These are phyloP conservation scores for Penicillium psychrofluorescens DNA, from an alignment of 495 filamentous ascomycete genomes.

Conservation along the genomic window DNA sequence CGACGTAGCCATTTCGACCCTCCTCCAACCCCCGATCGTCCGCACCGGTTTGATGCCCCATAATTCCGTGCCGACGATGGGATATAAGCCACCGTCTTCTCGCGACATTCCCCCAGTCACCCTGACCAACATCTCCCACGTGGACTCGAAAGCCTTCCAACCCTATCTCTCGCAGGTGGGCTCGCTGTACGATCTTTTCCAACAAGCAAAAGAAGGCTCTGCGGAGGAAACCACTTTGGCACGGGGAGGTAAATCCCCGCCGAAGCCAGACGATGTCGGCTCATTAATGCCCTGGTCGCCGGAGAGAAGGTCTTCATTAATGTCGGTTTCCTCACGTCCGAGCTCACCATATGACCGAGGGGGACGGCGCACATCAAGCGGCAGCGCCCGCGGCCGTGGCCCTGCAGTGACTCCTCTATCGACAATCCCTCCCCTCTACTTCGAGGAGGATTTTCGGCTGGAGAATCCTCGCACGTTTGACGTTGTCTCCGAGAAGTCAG, in stretches of 20 bases:
- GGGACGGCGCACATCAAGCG: slow-evolving; percentile 24
- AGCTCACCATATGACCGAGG: slow-evolving; percentile 33
- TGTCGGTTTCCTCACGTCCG: slow-evolving; percentile 32
- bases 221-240: slow-evolving; percentile 44
- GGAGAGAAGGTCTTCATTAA: slow-evolving; percentile 30
- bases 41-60: slow-evolving; percentile 80
- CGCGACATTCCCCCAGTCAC: slow-evolving; percentile 93
- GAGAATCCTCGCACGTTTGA: slow-evolving; percentile 97
- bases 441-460: slow-evolving; percentile 89
- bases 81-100: slow-evolving; percentile 77
- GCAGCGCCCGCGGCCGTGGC: slow-evolving; percentile 19
- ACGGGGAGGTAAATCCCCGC: slow-evolving; percentile 21
- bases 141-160: slow-evolving; percentile 73
- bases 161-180: slow-evolving; percentile 79
- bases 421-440: slow-evolving; percentile 88
- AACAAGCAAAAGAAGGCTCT: slow-evolving; percentile 60
- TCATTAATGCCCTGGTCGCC: slow-evolving; percentile 26
- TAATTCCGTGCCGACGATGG: slow-evolving; percentile 54
- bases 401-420: slow-evolving; percentile 77
- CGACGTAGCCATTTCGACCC: slow-evolving; percentile 73
- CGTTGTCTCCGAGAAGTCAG: slow-evolving; percentile 90
- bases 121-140: slow-evolving; percentile 78
- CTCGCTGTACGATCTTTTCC: slow-evolving; percentile 72
- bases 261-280: slow-evolving; percentile 29
- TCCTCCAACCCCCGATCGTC: slow-evolving; percentile 84